Base-by-base conservation (phyloP, 202 grass and related monocot species). In the Alloteropsis angusta region DNA sequence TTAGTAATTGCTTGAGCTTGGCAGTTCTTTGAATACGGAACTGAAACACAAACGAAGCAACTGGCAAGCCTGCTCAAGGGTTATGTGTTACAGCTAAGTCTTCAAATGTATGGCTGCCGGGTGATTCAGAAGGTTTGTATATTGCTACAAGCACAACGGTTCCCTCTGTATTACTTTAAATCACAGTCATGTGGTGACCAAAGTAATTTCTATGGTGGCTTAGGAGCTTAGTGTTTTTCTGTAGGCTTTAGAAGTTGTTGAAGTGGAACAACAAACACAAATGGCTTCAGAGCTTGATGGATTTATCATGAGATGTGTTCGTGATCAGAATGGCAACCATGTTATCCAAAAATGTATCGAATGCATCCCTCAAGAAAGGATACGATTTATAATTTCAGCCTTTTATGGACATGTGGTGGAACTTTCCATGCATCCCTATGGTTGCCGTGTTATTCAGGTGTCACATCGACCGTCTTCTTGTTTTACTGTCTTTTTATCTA, bases 341-440 rank as follows among this genome's bases (percentile, higher is more conserved):
- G 95, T 98, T 47, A 87, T 98, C 69, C 95, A 99, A 38, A 99
- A 99, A 71, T 99, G 91, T 82, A 99, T 99, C 44, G 96, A 99
- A 78, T 91, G 90, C 74, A 86, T 96, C 72, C 90, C 96, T 59
- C 92, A 93, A 77, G 88, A 91, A 72, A 88, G 73, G 78, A 93
- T 99, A 63, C 78, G 54, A 23, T 99, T 96, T 47, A 91, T 99
- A 32, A 88, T 95, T 66, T 92, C 86, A 58, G 74, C 96, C 5
- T 99, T 99, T 70, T 99, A 89, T 30, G 90, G 86, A 6, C 96
- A 99, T 72, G 82, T 99, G 18, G 84, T 99, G 62, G 86, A 90
- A 19, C 82, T 99, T 47, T 99, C 96, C 35, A 99, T 83, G 65
- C 96, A 99, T 85, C 96, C 96, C 72, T 99, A 99, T 89, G 96